A percentile compares a stretch with the other conserved stretches of the same genome.
These are phyloP conservation scores for Coemansia sp. DNA, from an alignment of 192 early-diverging fungal species.

Conservation along the genomic window DNA sequence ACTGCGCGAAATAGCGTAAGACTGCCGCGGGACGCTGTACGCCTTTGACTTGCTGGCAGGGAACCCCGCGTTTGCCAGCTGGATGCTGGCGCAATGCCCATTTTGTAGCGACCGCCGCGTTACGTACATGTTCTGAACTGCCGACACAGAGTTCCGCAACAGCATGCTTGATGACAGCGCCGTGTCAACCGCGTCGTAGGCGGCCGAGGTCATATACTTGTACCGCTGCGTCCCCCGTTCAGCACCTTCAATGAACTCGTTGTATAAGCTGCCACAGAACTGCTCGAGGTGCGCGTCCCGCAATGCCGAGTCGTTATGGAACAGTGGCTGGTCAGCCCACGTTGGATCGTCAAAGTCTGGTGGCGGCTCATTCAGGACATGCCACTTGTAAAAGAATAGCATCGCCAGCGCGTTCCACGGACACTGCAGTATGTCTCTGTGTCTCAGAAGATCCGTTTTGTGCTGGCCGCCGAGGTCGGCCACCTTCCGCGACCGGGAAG, in stretches of 20 bases:
- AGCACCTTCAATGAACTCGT: conserved; percentile 14
- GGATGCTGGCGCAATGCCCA: conserved; percentile 10
- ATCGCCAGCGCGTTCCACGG: conserved; percentile 50
- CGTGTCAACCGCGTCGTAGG: neutral
- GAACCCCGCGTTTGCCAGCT: conserved; percentile 27
- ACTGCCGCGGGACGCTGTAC: conserved; percentile 14
- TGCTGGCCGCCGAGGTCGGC: conserved; percentile 1
- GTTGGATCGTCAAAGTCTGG: conserved; percentile 32
- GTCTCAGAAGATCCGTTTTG: conserved; percentile 29
- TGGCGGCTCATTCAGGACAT: conserved; percentile 34
- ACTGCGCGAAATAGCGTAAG: neutral
- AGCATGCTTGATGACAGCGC: neutral
- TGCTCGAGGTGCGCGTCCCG: conserved; percentile 14
- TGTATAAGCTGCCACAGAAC: conserved; percentile 27
- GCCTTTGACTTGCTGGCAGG: neutral
- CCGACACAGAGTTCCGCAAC: conserved; percentile 5
- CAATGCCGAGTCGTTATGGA: conserved; percentile 11
- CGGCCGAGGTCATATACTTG: conserved; percentile 18
- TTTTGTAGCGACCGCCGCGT: conserved; percentile 15
- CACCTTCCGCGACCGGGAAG: neutral
- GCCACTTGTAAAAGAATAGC: conserved; percentile 43
- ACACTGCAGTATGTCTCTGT: conserved; percentile 20
- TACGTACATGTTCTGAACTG: conserved; percentile 13
- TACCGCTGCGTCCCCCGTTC: conserved; percentile 1
- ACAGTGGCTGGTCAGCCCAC: conserved; percentile 36